Base-by-base conservation (phyloP, 1,139 yeast species). In the Blastobotrys niveus region DNA sequence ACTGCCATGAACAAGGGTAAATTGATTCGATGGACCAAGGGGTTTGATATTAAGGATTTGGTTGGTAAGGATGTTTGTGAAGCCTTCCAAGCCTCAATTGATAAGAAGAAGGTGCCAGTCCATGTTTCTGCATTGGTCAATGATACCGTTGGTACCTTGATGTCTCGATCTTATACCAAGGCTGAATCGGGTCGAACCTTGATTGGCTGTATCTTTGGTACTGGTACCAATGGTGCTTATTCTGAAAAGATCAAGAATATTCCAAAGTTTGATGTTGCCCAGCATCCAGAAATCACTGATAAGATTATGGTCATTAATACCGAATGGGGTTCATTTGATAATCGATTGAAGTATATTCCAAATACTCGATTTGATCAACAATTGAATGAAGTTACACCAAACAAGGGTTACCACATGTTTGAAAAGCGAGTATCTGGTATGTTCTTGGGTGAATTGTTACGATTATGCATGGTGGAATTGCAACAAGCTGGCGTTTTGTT, bases 301-400 rank as follows among this genome's bases (percentile, higher is more conserved):
- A 75, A 76, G 49, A 81, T 85, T 49, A 89, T 89, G 96, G 84
- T 87, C 48, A 74, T 89, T 59, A 89, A 89, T 68, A 88, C 96
- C 34, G 97, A 89, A 67, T 89, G 97, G 96, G 97, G 97, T 50
- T 85, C 95, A 35, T 89, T 88, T 60, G 97, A 89, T 65, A 88
- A 88, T 59, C 79, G 77, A 22, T 71, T 87, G 46, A 68, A 77
- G 53, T 70, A 79, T 37, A 71, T 88, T 54, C 96, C 96, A 48
- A 73, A 69, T 42, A 85, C 94, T 4, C 75, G 77, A 51, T 88
- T 79, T 62, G 97, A 89, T 65, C 63, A 66, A 38, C 71, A 68
- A 27, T 77, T 89, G 50, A 95, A 89, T 63, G 72, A 73, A 54
- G 61, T 64, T 38, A 84, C 96, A n/a, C 75, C 91, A 12, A 89